These are phyloP conservation scores for Panicum hallii DNA, from an alignment of 202 grass and related monocot genomes.

Conservation along the genomic window DNA sequence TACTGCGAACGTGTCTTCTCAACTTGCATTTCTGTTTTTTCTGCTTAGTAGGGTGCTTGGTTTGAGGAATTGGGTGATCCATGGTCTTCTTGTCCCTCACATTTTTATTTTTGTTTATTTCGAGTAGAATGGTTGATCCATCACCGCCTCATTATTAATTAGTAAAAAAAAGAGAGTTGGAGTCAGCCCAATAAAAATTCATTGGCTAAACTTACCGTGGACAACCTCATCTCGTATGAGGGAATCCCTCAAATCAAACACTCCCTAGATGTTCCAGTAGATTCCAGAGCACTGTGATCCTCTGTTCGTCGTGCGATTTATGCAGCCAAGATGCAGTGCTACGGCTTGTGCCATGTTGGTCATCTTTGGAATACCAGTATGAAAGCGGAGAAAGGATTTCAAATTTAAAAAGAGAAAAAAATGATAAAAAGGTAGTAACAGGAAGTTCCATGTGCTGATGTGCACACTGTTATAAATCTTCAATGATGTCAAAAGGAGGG, in stretches of 20 bases:
- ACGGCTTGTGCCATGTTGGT: neutral
- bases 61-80: neutral
- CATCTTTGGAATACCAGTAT: neutral
- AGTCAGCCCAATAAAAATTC: no score
- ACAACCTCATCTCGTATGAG: neutral
- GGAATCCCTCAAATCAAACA: neutral
- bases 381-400: neutral
- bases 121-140: neutral
- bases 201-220: neutral
- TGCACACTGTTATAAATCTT: neutral
- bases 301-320: no score
- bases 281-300: neutral
- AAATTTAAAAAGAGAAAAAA: neutral
- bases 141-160: neutral
- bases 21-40: neutral
- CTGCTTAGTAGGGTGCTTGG: neutral
- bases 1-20: neutral
- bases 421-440: neutral
- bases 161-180: neutral
- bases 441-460: neutral
- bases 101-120: neutral
- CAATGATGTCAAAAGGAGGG: neutral
- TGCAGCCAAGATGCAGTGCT: neutral
- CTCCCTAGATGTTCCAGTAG: neutral
- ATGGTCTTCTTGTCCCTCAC: neutral